Evolutionary conservation across 108 stramenopile species (phyloP).

Genomic region (Cylindrotheca closterium): DNA sequence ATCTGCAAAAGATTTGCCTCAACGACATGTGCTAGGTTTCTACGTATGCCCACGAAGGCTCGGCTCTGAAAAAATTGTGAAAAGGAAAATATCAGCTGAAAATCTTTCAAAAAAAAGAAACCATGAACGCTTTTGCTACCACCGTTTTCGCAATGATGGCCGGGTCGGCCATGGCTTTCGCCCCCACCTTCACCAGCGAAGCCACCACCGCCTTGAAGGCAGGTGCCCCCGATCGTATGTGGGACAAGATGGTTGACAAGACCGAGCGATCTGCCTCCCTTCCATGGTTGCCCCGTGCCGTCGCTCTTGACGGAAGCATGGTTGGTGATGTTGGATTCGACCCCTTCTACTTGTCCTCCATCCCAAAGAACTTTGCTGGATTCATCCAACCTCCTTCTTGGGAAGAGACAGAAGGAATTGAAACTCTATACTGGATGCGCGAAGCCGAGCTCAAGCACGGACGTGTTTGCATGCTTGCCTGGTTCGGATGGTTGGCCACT

Average conservation of each 20-base stretch:
- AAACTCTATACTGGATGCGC: slow-evolving; percentile 91
- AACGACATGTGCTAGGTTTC: not conserved
- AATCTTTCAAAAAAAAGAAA: slow-evolving; percentile 13
- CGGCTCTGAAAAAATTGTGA: too few relatives aligned
- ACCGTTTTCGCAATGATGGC: slow-evolving; percentile 73
- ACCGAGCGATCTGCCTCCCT: slow-evolving; percentile 69
- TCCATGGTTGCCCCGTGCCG: slow-evolving; percentile 85
- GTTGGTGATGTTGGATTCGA: slow-evolving; percentile 94
- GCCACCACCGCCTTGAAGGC: slow-evolving; percentile 51
- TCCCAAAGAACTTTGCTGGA: slow-evolving; percentile 90
- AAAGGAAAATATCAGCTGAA: too few relatives aligned
- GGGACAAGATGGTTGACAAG: slow-evolving; percentile 89
- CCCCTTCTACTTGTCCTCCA: slow-evolving; percentile 89
- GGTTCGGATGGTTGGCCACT: slow-evolving; percentile 86
- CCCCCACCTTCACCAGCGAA: slow-evolving; percentile 46
- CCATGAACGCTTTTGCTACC: slow-evolving; percentile 68
- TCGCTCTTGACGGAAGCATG: slow-evolving; percentile 84
- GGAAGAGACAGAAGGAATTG: slow-evolving; percentile 77
- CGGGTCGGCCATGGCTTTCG: slow-evolving; percentile 78
- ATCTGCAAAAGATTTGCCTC: not conserved
- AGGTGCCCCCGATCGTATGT: slow-evolving; percentile 81
- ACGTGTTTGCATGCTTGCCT: slow-evolving; percentile 86
- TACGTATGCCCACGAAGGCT: not conserved
- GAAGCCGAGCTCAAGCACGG: slow-evolving; percentile 90
- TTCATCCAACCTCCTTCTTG: slow-evolving; percentile 90